These are phyloP conservation scores for Mediolabrus comicus DNA, from an alignment of 108 stramenopile genomes.

Conservation along the genomic window DNA sequence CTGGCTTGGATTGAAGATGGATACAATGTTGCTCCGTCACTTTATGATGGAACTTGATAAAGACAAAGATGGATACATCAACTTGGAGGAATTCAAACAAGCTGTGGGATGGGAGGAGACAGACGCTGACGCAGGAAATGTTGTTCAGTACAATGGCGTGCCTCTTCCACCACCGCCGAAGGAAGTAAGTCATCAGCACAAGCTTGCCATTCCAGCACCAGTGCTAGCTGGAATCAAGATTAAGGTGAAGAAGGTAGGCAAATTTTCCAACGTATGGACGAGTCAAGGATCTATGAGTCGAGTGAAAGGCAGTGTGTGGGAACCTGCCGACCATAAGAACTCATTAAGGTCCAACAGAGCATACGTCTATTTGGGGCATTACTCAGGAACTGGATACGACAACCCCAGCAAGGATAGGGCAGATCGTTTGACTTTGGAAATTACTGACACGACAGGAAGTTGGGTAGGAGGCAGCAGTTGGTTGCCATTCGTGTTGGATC, in stretches of 20 bases:
- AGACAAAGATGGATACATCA: constrained; percentile 92
- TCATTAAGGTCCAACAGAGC: constrained; percentile 82
- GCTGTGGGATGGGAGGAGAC: constrained; percentile 91
- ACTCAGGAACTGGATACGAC: constrained; percentile 82
- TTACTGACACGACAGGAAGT: constrained; percentile 92
- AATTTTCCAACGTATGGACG: constrained; percentile 88
- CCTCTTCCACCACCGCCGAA: constrained; percentile 80
- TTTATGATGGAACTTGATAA: constrained; percentile 94
- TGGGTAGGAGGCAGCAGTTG: constrained; percentile 91
- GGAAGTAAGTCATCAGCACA: constrained; percentile 69
- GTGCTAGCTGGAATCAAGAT: constrained; percentile 90
- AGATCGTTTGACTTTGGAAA: constrained; percentile 83
- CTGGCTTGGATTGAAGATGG: constrained; percentile 90
- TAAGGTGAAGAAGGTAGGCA: constrained; percentile 89
- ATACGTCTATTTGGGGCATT: constrained; percentile 92
- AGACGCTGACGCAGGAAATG: constrained; percentile 52
- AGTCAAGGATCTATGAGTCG: constrained; percentile 94
- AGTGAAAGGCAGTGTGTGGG: constrained; percentile 93
- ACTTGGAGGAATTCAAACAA: constrained; percentile 93
- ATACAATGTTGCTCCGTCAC: constrained; percentile 73
- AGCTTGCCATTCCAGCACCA: constrained; percentile 83
- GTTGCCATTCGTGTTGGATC: constrained; percentile 89
- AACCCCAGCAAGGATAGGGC: constrained; percentile 82
- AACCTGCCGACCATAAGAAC: constrained; percentile 64
- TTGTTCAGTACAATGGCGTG: constrained; percentile 67